These are phyloP conservation scores for Chalaropsis thielavioides DNA, from an alignment of 2,329 filamentous ascomycete species.

Conservation along the genomic window DNA sequence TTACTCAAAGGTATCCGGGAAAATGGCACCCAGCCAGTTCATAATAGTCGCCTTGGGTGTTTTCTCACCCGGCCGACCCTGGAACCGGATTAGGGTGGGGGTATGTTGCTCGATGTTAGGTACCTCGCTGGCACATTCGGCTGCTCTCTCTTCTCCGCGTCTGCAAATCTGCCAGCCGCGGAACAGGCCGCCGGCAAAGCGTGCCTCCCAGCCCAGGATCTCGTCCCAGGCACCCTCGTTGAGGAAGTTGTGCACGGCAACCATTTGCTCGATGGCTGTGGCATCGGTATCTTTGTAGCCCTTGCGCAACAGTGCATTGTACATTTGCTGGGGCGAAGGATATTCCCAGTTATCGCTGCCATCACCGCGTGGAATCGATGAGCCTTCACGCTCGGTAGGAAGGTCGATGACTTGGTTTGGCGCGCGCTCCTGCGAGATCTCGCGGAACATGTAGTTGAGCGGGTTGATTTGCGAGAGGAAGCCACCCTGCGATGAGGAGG, in stretches of 20 bases:
- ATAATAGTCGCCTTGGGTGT: constrained; percentile 84
- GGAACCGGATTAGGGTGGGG: constrained; percentile 72
- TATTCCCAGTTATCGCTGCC: constrained; percentile 85
- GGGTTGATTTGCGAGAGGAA: constrained; percentile 45
- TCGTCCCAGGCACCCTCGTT: constrained; percentile 97
- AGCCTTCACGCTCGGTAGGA: constrained; percentile 66
- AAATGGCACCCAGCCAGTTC: constrained; percentile 63
- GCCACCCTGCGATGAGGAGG: constrained; percentile 22
- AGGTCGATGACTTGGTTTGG: constrained; percentile 58
- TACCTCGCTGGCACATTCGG: constrained; percentile 19
- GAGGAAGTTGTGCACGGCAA: constrained; percentile 92
- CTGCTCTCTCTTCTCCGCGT: constrained; percentile 52
- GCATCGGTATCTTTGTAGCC: constrained; percentile 89
- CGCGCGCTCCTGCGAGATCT: constrained; percentile 66
- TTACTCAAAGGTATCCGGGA: constrained; percentile 65
- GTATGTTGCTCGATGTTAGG: constrained; percentile 34
- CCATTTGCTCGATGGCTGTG: constrained; percentile 91
- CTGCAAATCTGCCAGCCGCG: constrained; percentile 61
- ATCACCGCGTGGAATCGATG: constrained; percentile 80
- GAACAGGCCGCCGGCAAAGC: constrained; percentile 60
- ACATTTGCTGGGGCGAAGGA: constrained; percentile 97
- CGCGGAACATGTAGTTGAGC: constrained; percentile 90
- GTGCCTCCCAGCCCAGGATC: constrained; percentile 83
- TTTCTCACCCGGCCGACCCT: constrained; percentile 74
- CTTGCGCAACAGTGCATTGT: constrained; percentile 92